Percentiles rank a stretch among this genome's conserved stretches.
These are phyloP conservation scores for Xerocomus spinulosus DNA, from an alignment of 768 basidiomycete genomes.

Conservation along the genomic window DNA sequence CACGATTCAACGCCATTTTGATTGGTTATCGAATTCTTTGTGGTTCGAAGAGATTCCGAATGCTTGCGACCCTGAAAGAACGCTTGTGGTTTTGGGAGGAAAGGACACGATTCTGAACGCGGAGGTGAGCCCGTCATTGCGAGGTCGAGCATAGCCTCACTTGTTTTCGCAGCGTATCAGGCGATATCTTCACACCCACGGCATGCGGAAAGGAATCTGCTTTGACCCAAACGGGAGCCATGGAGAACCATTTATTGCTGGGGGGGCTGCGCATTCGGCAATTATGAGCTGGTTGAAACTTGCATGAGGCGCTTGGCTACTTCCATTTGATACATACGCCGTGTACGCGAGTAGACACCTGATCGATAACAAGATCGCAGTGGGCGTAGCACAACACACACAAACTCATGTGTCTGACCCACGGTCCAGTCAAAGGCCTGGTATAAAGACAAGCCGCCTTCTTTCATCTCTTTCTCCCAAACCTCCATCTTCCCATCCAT, in stretches of 20 bases:
- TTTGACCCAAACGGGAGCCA: constrained; percentile 61
- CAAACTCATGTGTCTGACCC: constrained; percentile 19
- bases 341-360: neutral
- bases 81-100: constrained; percentile 77
- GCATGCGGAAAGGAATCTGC: constrained; percentile 60
- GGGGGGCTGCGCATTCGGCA: constrained; percentile 47
- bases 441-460: constrained; percentile 20
- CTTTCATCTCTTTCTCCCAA: constrained; percentile 8
- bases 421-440: too few relatives aligned
- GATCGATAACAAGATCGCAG: constrained; percentile 21
- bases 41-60: constrained; percentile 90
- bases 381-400: constrained; percentile 20
- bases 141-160: neutral
- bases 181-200: constrained; percentile 72
- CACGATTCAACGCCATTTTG: constrained; percentile 76
- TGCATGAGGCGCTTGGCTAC: constrained; percentile 8
- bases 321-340: constrained; percentile 11
- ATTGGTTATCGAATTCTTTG: constrained; percentile 83
- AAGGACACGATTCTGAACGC: constrained; percentile 77
- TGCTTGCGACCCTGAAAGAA: constrained; percentile 59
- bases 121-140: constrained; percentile 37
- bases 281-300: constrained; percentile 60
- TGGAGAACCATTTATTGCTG: constrained; percentile 54
- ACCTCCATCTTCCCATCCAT: constrained; percentile 16
- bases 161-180: constrained; percentile 52